These are phyloP conservation scores for Xylaria sp. DNA, from an alignment of 2,329 filamentous ascomycete species.

Conservation along the genomic window DNA sequence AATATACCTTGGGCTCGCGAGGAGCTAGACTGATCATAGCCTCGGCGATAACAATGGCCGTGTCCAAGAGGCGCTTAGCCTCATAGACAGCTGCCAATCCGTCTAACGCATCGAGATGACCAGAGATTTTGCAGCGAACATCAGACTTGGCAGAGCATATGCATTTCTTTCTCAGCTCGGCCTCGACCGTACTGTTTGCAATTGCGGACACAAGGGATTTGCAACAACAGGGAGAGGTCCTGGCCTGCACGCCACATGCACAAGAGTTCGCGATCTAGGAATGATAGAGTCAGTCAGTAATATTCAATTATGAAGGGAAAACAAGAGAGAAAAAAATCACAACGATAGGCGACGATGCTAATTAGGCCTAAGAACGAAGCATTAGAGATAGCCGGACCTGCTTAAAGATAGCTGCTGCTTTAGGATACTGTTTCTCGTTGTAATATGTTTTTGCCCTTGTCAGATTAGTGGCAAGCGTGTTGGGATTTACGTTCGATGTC, in stretches of 20 bases:
- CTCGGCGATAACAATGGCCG: slow-evolving; percentile 37
- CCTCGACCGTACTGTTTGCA: slow-evolving; percentile 35
- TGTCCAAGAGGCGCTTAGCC: slow-evolving; percentile 33
- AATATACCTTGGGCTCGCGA: slow-evolving; percentile 43
- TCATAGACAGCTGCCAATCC: slow-evolving; percentile 42
- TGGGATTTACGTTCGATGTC: slow-evolving; percentile 10
- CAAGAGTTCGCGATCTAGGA: slow-evolving; percentile 39
- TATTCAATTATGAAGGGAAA: neutral
- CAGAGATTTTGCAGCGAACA: slow-evolving; percentile 40
- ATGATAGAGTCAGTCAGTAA: neutral
- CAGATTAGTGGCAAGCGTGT: neutral
- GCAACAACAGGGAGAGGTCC: slow-evolving; percentile 35
- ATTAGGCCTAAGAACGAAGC: neutral
- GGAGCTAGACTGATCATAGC: slow-evolving; percentile 46
- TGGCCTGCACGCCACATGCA: slow-evolving; percentile 36
- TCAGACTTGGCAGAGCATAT: slow-evolving; percentile 41
- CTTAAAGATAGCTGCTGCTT: slow-evolving; percentile 27
- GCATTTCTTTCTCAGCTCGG: slow-evolving; percentile 40
- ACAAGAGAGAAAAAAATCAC: neutral
- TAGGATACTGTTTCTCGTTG: slow-evolving; percentile 21
- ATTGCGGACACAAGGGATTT: slow-evolving; percentile 40
- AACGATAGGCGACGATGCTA: neutral
- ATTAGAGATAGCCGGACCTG: slow-evolving; percentile 21
- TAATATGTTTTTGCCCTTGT: slow-evolving; percentile 29
- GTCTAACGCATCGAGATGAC: slow-evolving; percentile 44